A percentile compares a stretch with the other conserved stretches of the same genome.
Evolutionary conservation across 2,329 filamentous ascomycete genomes (phyloP).

Genomic region (Colletotrichum spinosum): DNA sequence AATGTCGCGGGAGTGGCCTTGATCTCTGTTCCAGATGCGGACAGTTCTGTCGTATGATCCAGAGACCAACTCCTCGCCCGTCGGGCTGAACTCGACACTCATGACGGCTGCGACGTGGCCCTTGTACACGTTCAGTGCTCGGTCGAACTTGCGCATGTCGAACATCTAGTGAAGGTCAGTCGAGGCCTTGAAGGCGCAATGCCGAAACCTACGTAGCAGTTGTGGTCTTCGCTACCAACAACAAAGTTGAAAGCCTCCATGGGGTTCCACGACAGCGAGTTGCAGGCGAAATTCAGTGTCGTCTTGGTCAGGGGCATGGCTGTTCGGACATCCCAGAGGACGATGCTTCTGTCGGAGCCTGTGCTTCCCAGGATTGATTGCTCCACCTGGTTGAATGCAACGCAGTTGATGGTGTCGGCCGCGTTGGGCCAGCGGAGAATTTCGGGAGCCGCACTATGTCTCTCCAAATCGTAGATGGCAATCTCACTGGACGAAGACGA

Average conservation of each 20-base stretch:
- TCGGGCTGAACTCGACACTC: conserved; percentile 96
- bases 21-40: conserved; percentile 82
- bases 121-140: conserved; percentile 89
- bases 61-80: conserved; percentile 91
- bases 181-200: not conserved
- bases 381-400: conserved; percentile 94
- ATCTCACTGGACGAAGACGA: conserved; percentile 81
- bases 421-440: conserved; percentile 88
- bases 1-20: conserved; percentile 89
- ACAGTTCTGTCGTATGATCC: conserved; percentile 89
- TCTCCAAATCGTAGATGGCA: conserved; percentile 88
- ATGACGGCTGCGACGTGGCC: conserved; percentile 92
- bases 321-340: conserved; percentile 93
- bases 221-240: conserved; percentile 94
- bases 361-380: conserved; percentile 90
- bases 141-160: conserved; percentile 91
- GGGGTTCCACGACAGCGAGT: conserved; percentile 91
- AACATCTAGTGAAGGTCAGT: conserved; percentile 65
- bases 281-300: conserved; percentile 83
- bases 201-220: conserved; percentile 62
- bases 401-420: conserved; percentile 88
- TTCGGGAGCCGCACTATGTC: conserved; percentile 84
- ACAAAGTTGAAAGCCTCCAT: conserved; percentile 98
- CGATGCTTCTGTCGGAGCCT: conserved; percentile 85
- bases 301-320: conserved; percentile 85